Base-by-base conservation (phyloP, 1,139 yeast species). In the Meyerozyma carpophila region DNA sequence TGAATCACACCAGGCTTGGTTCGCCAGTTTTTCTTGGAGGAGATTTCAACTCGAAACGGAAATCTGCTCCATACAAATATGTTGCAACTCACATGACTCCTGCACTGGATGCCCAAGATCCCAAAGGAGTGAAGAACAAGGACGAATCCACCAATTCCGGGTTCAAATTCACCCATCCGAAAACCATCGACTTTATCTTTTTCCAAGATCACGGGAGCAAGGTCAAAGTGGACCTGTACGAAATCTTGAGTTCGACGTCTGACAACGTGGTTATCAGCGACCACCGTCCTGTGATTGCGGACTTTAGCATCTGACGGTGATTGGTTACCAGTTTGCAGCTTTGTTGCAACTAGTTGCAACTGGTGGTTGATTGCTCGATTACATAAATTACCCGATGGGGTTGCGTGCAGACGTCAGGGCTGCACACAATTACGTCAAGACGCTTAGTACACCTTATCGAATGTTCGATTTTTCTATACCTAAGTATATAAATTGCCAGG, bases 31-130 rank as follows among this genome's bases (percentile, higher is more conserved):
- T 44, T 34, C 31, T 46, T n/a, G 31, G 39, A 6, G 48, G 48
- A 14, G 48, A 46, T 20, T 44, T 46, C 36, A 46, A 46, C 24
- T 20, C 42, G n/a, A 14, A 41, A 25, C 8, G 14, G 25, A 34
- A 38, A 13, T 27, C 28, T 14, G 25, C 39, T 4, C 37, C 39
- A 37, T 46, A 42, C 29, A 41, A 41, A 21, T 44, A 43, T 37
- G 36, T 44, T 26, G 36, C 42, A 32, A 36, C 28, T 16, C 18
- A n/a, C 11, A 31, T 44, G 40, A 41, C 37, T 14, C 43, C 45
- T 34, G 37, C 37, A 3, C 37, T 34, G 37, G 7, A 10, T 3
- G 37, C 37, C 8, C 5, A 2, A 11, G 26, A 34, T 13, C 26
- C 37, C n/a, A 8, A 11, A 21, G 37, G 37, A 10, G 10, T 3